Conservation (phyloP, 495 filamentous ascomycete species). For the Neurospora sp. region DNA sequence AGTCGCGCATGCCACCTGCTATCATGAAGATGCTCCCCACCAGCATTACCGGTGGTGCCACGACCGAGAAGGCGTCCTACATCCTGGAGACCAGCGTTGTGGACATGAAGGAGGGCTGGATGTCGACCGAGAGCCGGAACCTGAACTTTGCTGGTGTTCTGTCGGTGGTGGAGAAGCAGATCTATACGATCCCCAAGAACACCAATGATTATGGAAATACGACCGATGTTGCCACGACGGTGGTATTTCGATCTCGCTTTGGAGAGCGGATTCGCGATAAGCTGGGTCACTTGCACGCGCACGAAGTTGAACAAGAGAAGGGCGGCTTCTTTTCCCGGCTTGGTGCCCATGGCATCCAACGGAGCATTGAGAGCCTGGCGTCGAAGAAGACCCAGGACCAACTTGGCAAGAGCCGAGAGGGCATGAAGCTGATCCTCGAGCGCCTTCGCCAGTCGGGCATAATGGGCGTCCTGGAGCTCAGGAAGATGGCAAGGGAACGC, state of each 20-base stretch:
- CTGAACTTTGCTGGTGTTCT: conserved; percentile 88
- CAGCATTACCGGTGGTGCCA: conserved; percentile 55
- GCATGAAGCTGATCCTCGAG: conserved; percentile 91
- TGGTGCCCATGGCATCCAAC: conserved; percentile 71
- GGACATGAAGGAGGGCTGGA: conserved; percentile 81
- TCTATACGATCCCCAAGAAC: conserved; percentile 47
- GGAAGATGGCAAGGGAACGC: conserved; percentile 40
- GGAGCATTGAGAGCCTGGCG: conserved; percentile 83
- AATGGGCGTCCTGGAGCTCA: conserved; percentile 77
- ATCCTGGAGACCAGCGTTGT: conserved; percentile 88
- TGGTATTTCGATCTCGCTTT: conserved; percentile 75
- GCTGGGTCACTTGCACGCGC: conserved; percentile 18
- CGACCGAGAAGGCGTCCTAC: conserved; percentile 67
- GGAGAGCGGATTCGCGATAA: conserved; percentile 57
- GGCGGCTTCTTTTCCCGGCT: conserved; percentile 41
- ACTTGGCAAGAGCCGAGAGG: conserved; percentile 78
- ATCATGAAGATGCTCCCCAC: conserved; percentile 74
- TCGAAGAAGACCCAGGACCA: conserved; percentile 74
- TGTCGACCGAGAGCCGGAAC: conserved; percentile 74
- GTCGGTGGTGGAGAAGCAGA: conserved; percentile 82
- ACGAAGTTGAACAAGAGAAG: conserved; percentile 14
- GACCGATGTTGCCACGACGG: conserved; percentile 74
- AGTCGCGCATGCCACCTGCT: conserved; percentile 75
- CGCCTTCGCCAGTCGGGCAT: conserved; percentile 68
- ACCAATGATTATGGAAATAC: conserved; percentile 31